Conservation (phyloP, 768 basidiomycete genomes). For the Lactarius indigo region DNA sequence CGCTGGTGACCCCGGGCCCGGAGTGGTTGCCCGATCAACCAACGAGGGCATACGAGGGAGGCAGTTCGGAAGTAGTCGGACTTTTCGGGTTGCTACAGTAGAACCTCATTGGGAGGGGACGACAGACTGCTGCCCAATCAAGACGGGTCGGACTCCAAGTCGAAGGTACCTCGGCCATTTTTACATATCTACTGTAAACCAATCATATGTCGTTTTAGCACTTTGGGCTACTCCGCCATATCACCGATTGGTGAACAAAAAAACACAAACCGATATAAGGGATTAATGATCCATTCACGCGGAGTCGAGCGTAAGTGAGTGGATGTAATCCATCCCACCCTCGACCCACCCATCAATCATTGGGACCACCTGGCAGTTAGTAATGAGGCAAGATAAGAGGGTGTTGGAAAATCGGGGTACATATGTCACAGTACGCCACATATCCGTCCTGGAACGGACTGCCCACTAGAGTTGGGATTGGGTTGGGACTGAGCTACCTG, state of each 20-base stretch:
- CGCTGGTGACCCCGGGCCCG: not conserved
- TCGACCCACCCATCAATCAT: not conserved
- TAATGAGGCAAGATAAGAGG: not conserved
- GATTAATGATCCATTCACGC: too few species aligned
- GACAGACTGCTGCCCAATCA: not conserved
- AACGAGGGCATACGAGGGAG: not conserved
- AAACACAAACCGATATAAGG: not conserved
- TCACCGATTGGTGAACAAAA: not conserved
- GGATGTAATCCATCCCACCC: not conserved
- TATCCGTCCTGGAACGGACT: not conserved
- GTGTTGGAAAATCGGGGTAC: not conserved
- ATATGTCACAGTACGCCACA: not conserved
- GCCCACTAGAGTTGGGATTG: not conserved
- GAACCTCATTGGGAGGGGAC: too few species aligned
- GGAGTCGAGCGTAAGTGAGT: too few species aligned
- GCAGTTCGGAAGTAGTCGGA: not conserved
- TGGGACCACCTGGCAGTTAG: not conserved
- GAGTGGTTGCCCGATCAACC: not conserved
- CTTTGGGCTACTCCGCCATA: not conserved
- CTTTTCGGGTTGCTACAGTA: not conserved
- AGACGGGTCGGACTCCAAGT: not conserved
- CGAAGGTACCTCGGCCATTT: not conserved
- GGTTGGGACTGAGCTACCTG: not conserved
- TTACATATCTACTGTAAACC: not conserved
- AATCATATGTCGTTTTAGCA: not conserved